Evolutionary conservation across 1,284 basidiomycete species (phyloP), one percentile per base, ranked within the genome.

Genomic region (Volvariella volvacea): DNA sequence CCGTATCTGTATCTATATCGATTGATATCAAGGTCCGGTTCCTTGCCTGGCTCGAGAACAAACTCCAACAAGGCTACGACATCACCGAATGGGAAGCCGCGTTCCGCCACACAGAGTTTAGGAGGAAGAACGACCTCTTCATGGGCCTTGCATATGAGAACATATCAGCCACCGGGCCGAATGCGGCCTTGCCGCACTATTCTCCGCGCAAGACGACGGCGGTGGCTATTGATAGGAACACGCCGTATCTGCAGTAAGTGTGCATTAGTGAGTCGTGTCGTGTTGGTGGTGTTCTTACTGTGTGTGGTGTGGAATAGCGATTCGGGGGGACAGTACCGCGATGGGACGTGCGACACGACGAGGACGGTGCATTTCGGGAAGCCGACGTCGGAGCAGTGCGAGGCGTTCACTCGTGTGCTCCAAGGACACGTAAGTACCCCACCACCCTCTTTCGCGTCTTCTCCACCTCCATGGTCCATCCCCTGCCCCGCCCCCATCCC

Each of bases 111-210:
- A 90, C 85, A 1, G 79, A 85, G 57, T 94, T 81, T 63, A 74
- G 94, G 45, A 71, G 81, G 52, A 73, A 79, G 57, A 78, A 82
- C 52, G 82, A 84, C 62, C 67, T 83, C 58, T 96, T 85, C 60
- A 83, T 83, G 80, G 90, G 92, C 12, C 78, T 93, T 19, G 92
- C 93, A 1, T 98, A 98, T 56, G 88, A 91, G 57, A 94, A 91
- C 48, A 97, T 98, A 51, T 92, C 90, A 20, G 94, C 90, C 0
- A 83, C 78, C 25, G 95, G 94, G 0, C 74, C 89, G 1, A 96
- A 99, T 59, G 92, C 88, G 36, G 95, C 95, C 17, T 68, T 95
- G 30, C 92, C 95, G 3, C 95, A 99, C 66, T 99, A 99, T 65
- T 74, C 77, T 0, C 92, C 96, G 0, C 76, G 78, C 46, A 83